A percentile compares a stretch with the other conserved stretches of the same genome.
Conservation (phyloP, 1,139 yeast species). For the Pichiaceae sp. region DNA sequence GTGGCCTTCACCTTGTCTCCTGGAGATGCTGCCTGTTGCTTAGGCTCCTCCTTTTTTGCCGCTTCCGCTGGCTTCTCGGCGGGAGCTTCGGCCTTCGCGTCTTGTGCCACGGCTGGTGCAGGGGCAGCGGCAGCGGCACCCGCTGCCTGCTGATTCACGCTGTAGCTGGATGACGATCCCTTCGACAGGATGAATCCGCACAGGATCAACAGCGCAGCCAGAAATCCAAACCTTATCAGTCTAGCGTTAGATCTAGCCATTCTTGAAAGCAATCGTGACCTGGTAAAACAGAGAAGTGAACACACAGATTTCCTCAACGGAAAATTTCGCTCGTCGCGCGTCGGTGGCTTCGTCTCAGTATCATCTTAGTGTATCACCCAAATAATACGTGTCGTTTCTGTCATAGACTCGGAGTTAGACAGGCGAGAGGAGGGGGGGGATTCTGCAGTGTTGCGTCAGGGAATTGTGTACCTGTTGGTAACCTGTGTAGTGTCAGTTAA, state of each 20-base stretch:
- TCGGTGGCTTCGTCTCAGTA: too few relatives aligned
- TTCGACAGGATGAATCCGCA: slow-evolving; percentile 55
- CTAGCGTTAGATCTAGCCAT: slow-evolving; percentile 58
- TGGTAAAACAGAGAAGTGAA: not conserved
- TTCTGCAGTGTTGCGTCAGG: too few relatives aligned
- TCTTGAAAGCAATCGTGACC: not conserved
- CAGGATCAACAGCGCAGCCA: slow-evolving; percentile 46
- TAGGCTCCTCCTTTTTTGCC: slow-evolving; percentile 4
- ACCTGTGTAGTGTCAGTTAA: too few relatives aligned
- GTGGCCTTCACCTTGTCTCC: slow-evolving; percentile 48
- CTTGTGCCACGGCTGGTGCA: slow-evolving; percentile 3
- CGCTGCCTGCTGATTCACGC: slow-evolving; percentile 8
- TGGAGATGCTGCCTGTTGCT: not conserved
- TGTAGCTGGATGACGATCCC: slow-evolving; percentile 41
- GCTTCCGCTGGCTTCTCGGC: slow-evolving; percentile 1
- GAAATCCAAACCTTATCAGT: slow-evolving; percentile 49
- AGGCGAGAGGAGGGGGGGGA: too few relatives aligned
- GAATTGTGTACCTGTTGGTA: too few relatives aligned
- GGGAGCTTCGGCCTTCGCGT: slow-evolving; percentile 1
- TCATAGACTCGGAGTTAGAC: too few relatives aligned
- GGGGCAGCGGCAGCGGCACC: slow-evolving; percentile 2
- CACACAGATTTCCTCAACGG: not conserved
- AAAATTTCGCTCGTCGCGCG: not conserved
- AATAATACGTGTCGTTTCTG: too few relatives aligned
- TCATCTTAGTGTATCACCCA: too few relatives aligned